Conservation (phyloP, 129 eudicot genomes). For the Flaveria robusta region DNA sequence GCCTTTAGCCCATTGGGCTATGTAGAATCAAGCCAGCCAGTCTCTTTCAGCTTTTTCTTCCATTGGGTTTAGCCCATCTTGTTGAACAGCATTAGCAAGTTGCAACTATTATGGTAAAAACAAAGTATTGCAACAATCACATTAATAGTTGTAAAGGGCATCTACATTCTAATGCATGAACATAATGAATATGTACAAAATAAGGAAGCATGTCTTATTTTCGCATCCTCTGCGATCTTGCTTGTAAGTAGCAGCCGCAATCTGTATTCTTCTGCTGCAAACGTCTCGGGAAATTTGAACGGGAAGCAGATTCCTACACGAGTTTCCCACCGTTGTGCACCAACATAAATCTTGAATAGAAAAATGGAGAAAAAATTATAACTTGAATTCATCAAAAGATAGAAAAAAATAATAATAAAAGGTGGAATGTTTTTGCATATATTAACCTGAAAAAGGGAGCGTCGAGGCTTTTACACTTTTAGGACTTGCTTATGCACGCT, state of each 20-base stretch:
- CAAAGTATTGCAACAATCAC: neutral
- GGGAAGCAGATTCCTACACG: constrained; percentile 2
- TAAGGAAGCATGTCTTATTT: neutral
- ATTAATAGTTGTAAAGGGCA: neutral
- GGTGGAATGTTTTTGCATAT: neutral
- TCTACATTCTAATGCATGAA: constrained; percentile 19
- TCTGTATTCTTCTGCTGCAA: constrained; percentile 22
- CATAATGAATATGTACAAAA: constrained; percentile 29
- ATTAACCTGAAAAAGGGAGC: constrained; percentile 19
- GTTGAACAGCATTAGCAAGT: neutral
- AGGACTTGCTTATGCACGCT: constrained; percentile 53
- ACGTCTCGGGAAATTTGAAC: constrained; percentile 8
- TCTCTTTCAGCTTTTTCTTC: neutral
- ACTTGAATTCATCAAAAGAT: neutral
- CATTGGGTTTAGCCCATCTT: neutral
- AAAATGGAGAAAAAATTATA: neutral
- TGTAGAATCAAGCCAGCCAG: neutral
- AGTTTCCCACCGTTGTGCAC: constrained; percentile 15
- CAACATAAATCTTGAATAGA: constrained; percentile 12
- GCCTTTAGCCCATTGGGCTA: constrained; percentile 17
- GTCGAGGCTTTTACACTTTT: constrained; percentile 46
- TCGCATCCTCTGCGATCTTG: constrained; percentile 8
- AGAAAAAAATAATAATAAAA: neutral
- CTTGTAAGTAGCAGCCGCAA: neutral
- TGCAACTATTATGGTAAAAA: constrained; percentile 1